phyloP scores from a whole-genome alignment of 805 yeast species.

The Teunomyces aglyptinius region DNA sequence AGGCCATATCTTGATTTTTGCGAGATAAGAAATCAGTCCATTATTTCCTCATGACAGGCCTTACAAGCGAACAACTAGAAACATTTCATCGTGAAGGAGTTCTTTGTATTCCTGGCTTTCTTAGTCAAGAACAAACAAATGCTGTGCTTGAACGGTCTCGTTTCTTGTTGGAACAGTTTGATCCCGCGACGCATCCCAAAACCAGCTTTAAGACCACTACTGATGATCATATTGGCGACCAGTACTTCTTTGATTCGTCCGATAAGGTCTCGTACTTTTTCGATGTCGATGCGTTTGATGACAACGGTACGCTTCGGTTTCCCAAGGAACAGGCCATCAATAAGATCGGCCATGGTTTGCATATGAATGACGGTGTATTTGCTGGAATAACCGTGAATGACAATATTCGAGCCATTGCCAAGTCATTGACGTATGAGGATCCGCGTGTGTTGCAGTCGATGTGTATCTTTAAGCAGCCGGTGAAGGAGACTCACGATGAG shows the following conservation, averaged over 20 bases:
- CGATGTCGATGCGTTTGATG: slow-evolving; percentile 67
- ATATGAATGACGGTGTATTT: slow-evolving; percentile 53
- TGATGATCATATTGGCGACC: slow-evolving; percentile 66
- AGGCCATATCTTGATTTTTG: no score
- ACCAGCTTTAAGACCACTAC: slow-evolving; percentile 66
- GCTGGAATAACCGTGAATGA: slow-evolving; percentile 48
- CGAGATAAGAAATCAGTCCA: no score
- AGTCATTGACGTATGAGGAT: slow-evolving; percentile 52
- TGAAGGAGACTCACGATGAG: slow-evolving; percentile 3
- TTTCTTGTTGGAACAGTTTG: slow-evolving; percentile 47
- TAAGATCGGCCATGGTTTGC: slow-evolving; percentile 79
- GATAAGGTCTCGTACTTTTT: slow-evolving; percentile 69
- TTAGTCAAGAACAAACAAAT: slow-evolving; percentile 40
- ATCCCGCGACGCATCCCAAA: slow-evolving; percentile 58
- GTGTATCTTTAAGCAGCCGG: slow-evolving; percentile 76
- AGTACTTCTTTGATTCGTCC: slow-evolving; percentile 65
- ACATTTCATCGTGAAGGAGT: slow-evolving; percentile 57
- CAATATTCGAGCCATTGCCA: slow-evolving; percentile 51
- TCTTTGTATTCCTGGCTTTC: slow-evolving; percentile 56
- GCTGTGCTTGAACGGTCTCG: slow-evolving; percentile 44
- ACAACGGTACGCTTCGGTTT: slow-evolving; percentile 47
- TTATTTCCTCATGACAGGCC: slow-evolving; percentile 10
- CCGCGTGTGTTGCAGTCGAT: slow-evolving; percentile 76
- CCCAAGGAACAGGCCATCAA: slow-evolving; percentile 61
- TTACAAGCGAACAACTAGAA: slow-evolving; percentile 50